A percentile compares a stretch with the other conserved stretches of the same genome.
These are phyloP conservation scores for Penicillium daleae DNA, from an alignment of 495 filamentous ascomycete species.

Conservation along the genomic window DNA sequence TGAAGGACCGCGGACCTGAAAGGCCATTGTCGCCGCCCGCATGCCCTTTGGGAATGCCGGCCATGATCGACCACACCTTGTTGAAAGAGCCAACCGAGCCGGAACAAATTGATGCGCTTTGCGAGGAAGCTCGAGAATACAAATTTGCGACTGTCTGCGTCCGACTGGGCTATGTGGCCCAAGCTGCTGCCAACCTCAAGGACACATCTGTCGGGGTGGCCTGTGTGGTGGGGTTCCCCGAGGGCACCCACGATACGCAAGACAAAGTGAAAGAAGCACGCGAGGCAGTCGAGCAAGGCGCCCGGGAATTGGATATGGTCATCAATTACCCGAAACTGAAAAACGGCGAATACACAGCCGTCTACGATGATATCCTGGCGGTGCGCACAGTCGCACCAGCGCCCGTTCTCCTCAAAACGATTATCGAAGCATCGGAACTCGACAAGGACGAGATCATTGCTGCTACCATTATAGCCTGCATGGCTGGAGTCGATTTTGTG, in stretches of 20 bases:
- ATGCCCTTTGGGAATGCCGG: slow-evolving; percentile 30
- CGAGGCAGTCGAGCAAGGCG: slow-evolving; percentile 60
- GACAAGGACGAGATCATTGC: slow-evolving; percentile 59
- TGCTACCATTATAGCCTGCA: slow-evolving; percentile 58
- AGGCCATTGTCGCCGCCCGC: slow-evolving; percentile 30
- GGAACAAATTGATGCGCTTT: slow-evolving; percentile 62
- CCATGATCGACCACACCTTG: slow-evolving; percentile 70
- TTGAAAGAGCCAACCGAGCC: slow-evolving; percentile 57
- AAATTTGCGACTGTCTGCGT: slow-evolving; percentile 67
- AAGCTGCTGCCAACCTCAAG: slow-evolving; percentile 55
- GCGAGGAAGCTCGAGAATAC: slow-evolving; percentile 61
- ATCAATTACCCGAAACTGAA: slow-evolving; percentile 62
- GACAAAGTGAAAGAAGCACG: slow-evolving; percentile 60
- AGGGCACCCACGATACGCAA: slow-evolving; percentile 58
- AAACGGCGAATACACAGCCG: slow-evolving; percentile 47
- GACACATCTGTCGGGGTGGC: slow-evolving; percentile 56
- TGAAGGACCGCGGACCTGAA: slow-evolving; percentile 32
- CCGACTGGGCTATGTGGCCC: slow-evolving; percentile 55
- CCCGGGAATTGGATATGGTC: slow-evolving; percentile 70
- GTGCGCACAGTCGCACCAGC: slow-evolving; percentile 55
- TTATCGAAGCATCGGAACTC: slow-evolving; percentile 67
- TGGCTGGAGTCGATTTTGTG: slow-evolving; percentile 66
- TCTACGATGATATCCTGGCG: slow-evolving; percentile 61
- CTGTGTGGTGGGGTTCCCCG: slow-evolving; percentile 70
- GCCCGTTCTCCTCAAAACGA: slow-evolving; percentile 62